Conservation (phyloP, 2,329 filamentous ascomycete genomes). For the Mariannaea sp. region DNA sequence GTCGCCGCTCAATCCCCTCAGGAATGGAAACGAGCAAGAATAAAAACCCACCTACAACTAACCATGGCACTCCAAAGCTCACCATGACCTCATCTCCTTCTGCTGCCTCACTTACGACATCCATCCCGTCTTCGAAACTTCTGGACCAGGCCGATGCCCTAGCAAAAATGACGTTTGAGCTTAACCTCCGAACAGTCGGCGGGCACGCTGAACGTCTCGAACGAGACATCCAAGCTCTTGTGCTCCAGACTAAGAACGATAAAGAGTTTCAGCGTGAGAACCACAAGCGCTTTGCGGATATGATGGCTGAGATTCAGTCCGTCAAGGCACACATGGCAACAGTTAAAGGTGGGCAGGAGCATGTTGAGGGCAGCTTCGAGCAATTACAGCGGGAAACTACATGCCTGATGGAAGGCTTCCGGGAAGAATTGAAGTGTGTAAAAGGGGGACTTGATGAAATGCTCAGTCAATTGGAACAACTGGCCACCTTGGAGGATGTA, state of each 20-base stretch:
- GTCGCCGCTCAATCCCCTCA: constrained; percentile 24
- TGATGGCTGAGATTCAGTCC: constrained; percentile 41
- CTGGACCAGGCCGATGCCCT: constrained; percentile 41
- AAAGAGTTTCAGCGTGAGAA: constrained; percentile 38
- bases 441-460: constrained; percentile 32
- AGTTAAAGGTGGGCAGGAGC: constrained; percentile 16
- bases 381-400: constrained; percentile 28
- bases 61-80: constrained; percentile 3
- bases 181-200: constrained; percentile 40
- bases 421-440: constrained; percentile 33
- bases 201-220: constrained; percentile 40
- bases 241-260: constrained; percentile 35
- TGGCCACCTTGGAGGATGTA: constrained; percentile 29
- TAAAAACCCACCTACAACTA: constrained; percentile 8
- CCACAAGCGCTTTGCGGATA: constrained; percentile 36
- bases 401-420: constrained; percentile 24
- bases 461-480: constrained; percentile 27
- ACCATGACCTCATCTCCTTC: neutral
- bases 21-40: neutral
- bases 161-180: constrained; percentile 46
- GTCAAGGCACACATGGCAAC: constrained; percentile 37
- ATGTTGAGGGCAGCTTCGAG: constrained; percentile 23
- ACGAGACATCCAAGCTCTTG: constrained; percentile 37
- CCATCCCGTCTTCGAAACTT: constrained; percentile 17
- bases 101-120: neutral